Conservation (phyloP, 2,329 filamentous ascomycete genomes). For the Orbilia oligospora region DNA sequence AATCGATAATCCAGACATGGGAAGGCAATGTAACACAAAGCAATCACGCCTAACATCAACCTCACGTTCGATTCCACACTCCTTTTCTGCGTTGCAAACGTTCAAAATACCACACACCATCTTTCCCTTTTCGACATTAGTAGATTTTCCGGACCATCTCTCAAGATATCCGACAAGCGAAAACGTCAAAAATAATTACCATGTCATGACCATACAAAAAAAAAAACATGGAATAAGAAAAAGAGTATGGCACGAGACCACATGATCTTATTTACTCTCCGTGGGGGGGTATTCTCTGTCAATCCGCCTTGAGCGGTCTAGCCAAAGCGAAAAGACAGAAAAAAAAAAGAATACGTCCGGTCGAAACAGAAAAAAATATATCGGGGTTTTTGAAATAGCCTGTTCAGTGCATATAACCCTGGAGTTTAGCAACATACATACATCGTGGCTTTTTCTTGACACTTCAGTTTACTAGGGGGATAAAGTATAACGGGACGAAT, state of each 20-base stretch:
- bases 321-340: not conserved
- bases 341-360: not conserved
- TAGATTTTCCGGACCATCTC: conserved; percentile 61
- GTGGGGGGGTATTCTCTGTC: conserved; percentile 22
- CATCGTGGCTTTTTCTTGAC: conserved; percentile 30
- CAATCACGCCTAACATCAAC: conserved; percentile 3
- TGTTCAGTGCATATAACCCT: conserved; percentile 50
- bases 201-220: conserved; percentile 23
- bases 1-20: not conserved
- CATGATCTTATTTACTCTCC: conserved; percentile 36
- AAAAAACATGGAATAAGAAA: conserved; percentile 19
- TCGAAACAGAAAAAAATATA: conserved; percentile 21
- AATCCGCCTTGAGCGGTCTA: not conserved
- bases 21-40: not conserved
- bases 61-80: not conserved
- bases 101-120: conserved; percentile 49
- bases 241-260: conserved; percentile 39
- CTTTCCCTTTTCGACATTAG: conserved; percentile 39
- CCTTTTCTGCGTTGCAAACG: conserved; percentile 29
- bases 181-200: conserved; percentile 7
- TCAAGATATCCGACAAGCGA: conserved; percentile 54
- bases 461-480: conserved; percentile 5
- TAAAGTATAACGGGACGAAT: conserved; percentile 42
- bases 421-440: conserved; percentile 42
- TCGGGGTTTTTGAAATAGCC: conserved; percentile 44